phyloP scores from a whole-genome alignment of 129 eudicot genomes.

The Rutidosis leptorrhynchoides region DNA sequence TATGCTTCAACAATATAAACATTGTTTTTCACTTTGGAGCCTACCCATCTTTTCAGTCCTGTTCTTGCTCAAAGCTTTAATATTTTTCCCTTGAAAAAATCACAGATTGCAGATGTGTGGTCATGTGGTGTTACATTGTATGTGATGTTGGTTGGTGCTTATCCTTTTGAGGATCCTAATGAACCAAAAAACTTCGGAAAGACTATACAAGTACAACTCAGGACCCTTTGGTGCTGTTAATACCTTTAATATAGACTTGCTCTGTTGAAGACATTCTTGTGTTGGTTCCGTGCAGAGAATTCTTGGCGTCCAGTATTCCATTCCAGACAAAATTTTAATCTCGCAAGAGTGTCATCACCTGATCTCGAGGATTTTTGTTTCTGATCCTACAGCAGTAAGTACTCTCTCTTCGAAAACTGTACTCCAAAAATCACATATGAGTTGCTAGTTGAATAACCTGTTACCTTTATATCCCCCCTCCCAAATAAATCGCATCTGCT shows the following conservation, averaged over 20 bases:
- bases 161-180: constrained; percentile 91
- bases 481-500: too few species aligned
- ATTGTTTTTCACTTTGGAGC: too few species aligned
- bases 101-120: constrained; percentile 95
- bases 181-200: constrained; percentile 70
- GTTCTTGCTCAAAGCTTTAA: too few species aligned
- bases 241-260: too few species aligned
- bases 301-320: constrained; percentile 76
- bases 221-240: too few species aligned
- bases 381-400: too few species aligned
- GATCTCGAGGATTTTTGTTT: constrained; percentile 80
- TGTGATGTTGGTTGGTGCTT: constrained; percentile 93
- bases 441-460: too few species aligned
- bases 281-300: constrained; percentile 59
- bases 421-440: too few species aligned
- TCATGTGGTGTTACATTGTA: constrained; percentile 96
- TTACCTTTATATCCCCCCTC: too few species aligned
- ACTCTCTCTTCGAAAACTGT: too few species aligned
- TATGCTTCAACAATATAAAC: constrained; percentile 18
- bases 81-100: background rate
- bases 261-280: too few species aligned
- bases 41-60: too few species aligned
- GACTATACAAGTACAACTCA: constrained; percentile 91
- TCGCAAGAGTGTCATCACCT: constrained; percentile 82
- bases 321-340: constrained; percentile 81